phyloP scores from a whole-genome alignment of 495 filamentous ascomycete genomes.

The Bacidia gigantensis region DNA sequence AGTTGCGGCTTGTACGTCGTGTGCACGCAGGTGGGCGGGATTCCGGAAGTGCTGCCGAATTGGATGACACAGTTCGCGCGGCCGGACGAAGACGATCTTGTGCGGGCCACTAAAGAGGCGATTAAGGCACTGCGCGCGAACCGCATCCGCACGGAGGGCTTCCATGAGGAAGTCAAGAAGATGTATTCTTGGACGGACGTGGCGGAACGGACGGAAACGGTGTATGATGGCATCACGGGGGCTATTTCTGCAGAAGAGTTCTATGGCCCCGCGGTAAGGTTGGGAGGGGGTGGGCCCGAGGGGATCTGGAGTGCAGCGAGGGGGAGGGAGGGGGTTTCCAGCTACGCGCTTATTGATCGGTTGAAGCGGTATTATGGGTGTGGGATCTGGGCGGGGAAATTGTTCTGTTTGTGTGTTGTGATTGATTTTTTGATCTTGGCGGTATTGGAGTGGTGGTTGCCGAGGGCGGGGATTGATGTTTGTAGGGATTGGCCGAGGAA shows the following conservation, averaged over 20 bases:
- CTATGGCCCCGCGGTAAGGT: constrained; percentile 53
- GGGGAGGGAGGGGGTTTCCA: constrained; percentile 59
- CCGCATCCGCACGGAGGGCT: constrained; percentile 77
- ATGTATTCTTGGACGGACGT: constrained; percentile 99
- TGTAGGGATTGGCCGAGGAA: constrained; percentile 88
- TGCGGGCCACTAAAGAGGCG: constrained; percentile 65
- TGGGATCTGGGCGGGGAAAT: constrained; percentile 96
- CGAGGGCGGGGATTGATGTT: constrained; percentile 72
- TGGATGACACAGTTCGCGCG: constrained; percentile 93
- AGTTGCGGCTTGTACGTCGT: constrained; percentile 93
- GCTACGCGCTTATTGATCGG: constrained; percentile 84
- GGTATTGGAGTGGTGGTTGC: constrained; percentile 75
- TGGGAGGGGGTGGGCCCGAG: constrained; percentile 41
- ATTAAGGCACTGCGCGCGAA: constrained; percentile 69
- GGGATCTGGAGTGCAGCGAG: constrained; percentile 51
- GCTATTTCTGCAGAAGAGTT: constrained; percentile 74
- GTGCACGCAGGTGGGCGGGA: constrained; percentile 89
- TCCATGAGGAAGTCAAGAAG: constrained; percentile 89
- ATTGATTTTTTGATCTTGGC: constrained; percentile 85
- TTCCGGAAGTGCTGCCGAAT: constrained; percentile 83
- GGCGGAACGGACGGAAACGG: constrained; percentile 78
- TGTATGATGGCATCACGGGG: constrained; percentile 84
- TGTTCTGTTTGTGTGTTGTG: constrained; percentile 89
- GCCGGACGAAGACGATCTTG: constrained; percentile 84
- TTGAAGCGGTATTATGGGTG: constrained; percentile 97